Base-by-base conservation (phyloP, 2,329 filamentous ascomycete genomes). In the Beauveria asiatica region DNA sequence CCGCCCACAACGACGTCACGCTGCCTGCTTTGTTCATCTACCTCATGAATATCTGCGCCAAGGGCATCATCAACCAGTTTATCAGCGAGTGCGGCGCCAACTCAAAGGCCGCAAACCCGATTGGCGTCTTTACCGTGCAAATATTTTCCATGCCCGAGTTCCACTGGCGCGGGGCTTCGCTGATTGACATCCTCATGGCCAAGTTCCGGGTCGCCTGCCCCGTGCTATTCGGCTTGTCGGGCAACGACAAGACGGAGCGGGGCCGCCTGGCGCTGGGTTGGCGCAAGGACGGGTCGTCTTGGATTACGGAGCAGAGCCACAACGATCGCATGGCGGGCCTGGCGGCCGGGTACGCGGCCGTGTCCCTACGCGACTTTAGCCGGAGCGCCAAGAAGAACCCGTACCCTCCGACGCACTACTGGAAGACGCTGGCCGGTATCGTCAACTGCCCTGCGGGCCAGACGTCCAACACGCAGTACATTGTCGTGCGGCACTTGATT, bases 131-230 rank as follows among this genome's bases (percentile, higher is more conserved):
- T 25, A 81, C 86, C 1, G 88, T 87, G 7, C 84, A 86, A 64
- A 81, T 95, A 33, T 93, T 95, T 70, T 87, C 89, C 1, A 79
- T 82, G 57, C 79, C 83, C 19, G 79, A 83, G 17, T 88, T 90
- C 68, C 77, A 82, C 58, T 89, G 85, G 80, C 81, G 86, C 55
- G 87, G 84, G 9, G 74, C 81, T 52, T 81, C 86, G 1, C 78
- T 96, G 61, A 86, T 91, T 57, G 90, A 95, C 69, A 89, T 97
- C 62, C 79, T 97, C 33, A 87, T 96, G 67, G 79, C 92, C 59
- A 97, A 97, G 72, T 89, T 90, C 68, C 85, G 92, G 62, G 79
- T 89, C 17, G 80, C 84, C 3, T 96, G 91, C 67, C 93, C 94
- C 0, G 86, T 92, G 1, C 78, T 99, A 0, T 97, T 95, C 70